Evolutionary conservation across 371 early-diverging fungal genomes (phyloP).

Genomic region (Zopfochytrium polystomum): DNA sequence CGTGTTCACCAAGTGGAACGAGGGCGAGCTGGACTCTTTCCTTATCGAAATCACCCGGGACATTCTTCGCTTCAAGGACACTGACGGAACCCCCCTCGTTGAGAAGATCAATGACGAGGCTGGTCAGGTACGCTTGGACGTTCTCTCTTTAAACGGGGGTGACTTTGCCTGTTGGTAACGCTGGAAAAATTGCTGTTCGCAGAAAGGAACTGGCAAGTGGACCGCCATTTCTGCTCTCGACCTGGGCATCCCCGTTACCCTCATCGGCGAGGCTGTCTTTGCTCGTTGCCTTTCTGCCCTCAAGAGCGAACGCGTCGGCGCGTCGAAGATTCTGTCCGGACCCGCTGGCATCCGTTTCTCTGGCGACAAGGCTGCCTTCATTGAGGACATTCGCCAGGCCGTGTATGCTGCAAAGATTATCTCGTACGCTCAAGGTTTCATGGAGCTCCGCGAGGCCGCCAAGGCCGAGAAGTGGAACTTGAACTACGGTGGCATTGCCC

Average conservation of each 20-base stretch:
- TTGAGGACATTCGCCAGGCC: constrained; percentile 87
- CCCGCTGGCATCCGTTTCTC: constrained; percentile 63
- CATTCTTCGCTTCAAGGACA: constrained; percentile 88
- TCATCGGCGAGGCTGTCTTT: constrained; percentile 98
- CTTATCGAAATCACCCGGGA: constrained; percentile 94
- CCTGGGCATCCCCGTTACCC: constrained; percentile 88
- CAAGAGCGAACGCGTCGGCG: constrained; percentile 90
- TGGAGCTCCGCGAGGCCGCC: constrained; percentile 95
- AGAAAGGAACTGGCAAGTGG: constrained; percentile 99
- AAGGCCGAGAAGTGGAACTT: constrained; percentile 91
- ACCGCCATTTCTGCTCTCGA: constrained; percentile 94
- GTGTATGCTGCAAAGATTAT: constrained; percentile 96
- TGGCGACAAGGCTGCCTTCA: constrained; percentile 81
- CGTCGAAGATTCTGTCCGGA: constrained; percentile 80
- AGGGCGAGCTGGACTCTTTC: constrained; percentile 94
- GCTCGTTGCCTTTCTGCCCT: constrained; percentile 93
- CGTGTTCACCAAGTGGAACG: constrained; percentile 91
- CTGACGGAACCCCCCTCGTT: constrained; percentile 81
- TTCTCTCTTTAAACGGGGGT: constrained; percentile 6
- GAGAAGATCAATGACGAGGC: constrained; percentile 96
- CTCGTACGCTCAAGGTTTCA: constrained; percentile 99
- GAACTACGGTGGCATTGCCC: constrained; percentile 92
- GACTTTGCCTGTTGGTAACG: background rate
- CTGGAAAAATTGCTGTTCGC: constrained; percentile 9
- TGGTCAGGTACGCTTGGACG: constrained; percentile 67